Conservation (phyloP, 2,329 filamentous ascomycete genomes). For the Diaporthe humulicola region DNA sequence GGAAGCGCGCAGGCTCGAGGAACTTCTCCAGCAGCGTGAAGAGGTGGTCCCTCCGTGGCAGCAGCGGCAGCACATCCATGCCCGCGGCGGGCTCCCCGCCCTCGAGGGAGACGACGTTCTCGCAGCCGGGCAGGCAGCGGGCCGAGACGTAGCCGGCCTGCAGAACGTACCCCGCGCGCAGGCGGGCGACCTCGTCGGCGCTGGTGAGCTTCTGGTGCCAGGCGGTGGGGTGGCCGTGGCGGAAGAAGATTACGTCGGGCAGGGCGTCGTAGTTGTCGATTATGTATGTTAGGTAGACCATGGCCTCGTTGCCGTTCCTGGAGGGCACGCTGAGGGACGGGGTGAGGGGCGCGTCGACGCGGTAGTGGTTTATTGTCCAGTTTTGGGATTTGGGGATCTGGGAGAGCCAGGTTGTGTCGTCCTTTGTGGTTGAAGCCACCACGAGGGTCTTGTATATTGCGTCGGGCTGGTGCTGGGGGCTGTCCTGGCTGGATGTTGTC, state of each 20-base stretch:
- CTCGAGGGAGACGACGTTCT: conserved; percentile 45
- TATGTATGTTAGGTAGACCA: conserved; percentile 73
- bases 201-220: conserved; percentile 72
- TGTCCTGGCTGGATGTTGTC: too few relatives aligned
- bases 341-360: conserved; percentile 43
- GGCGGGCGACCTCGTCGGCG: conserved; percentile 60
- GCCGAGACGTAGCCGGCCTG: conserved; percentile 71
- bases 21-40: conserved; percentile 43
- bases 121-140: conserved; percentile 60
- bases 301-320: conserved; percentile 68
- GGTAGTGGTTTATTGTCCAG: conserved; percentile 44
- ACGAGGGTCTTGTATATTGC: conserved; percentile 41
- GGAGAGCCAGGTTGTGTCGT: conserved; percentile 41
- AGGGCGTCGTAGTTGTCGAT: conserved; percentile 72
- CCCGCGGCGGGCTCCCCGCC: conserved; percentile 11
- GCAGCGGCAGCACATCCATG: background rate
- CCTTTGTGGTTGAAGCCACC: conserved; percentile 38
- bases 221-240: conserved; percentile 65
- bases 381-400: conserved; percentile 33
- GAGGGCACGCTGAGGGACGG: conserved; percentile 43
- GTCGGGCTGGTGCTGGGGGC: background rate
- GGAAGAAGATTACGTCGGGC: conserved; percentile 70
- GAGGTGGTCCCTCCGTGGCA: conserved; percentile 41
- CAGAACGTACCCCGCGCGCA: conserved; percentile 65
- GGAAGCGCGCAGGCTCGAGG: conserved; percentile 34